These are phyloP conservation scores for Cenchrus americanus DNA, from an alignment of 176 grass and related monocot genomes.

Conservation along the genomic window DNA sequence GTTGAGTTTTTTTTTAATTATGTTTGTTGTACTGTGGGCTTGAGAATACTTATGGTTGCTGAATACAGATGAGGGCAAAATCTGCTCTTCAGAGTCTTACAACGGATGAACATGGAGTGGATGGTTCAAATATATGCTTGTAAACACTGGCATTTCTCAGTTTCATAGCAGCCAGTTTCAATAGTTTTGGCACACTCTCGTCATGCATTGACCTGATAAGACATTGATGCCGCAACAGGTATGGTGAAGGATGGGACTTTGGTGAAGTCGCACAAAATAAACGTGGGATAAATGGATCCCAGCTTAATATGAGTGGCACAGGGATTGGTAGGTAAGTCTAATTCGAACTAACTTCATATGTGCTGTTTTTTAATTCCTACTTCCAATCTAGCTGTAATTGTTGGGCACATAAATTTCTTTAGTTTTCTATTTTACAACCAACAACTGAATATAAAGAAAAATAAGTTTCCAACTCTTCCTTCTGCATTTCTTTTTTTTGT, in stretches of 20 bases:
- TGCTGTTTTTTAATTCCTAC: background rate
- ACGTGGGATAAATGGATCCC: slow-evolving; percentile 91
- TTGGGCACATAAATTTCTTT: background rate
- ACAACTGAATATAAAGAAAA: background rate
- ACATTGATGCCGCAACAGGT: slow-evolving; percentile 50
- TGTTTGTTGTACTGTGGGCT: background rate
- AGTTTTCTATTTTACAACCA: background rate
- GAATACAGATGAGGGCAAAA: slow-evolving; percentile 80
- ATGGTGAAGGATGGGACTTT: slow-evolving; percentile 98
- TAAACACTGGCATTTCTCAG: slow-evolving; percentile 49
- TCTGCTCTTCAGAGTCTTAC: slow-evolving; percentile 74
- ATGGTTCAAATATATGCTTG: slow-evolving; percentile 95
- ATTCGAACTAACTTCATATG: slow-evolving; percentile 7
- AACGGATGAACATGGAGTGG: slow-evolving; percentile 66
- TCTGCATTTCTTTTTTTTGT: background rate
- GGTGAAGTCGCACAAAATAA: slow-evolving; percentile 85
- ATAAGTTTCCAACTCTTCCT: background rate
- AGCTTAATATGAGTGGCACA: slow-evolving; percentile 85
- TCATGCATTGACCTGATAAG: background rate
- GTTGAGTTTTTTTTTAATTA: background rate
- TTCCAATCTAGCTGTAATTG: background rate
- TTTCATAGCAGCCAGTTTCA: slow-evolving; percentile 22
- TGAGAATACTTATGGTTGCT: slow-evolving; percentile 42
- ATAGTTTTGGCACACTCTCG: slow-evolving; percentile 14
- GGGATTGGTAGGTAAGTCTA: slow-evolving; percentile 79